Base-by-base conservation (phyloP, 2,329 filamentous ascomycete species). In the Microdochium bolleyi region DNA sequence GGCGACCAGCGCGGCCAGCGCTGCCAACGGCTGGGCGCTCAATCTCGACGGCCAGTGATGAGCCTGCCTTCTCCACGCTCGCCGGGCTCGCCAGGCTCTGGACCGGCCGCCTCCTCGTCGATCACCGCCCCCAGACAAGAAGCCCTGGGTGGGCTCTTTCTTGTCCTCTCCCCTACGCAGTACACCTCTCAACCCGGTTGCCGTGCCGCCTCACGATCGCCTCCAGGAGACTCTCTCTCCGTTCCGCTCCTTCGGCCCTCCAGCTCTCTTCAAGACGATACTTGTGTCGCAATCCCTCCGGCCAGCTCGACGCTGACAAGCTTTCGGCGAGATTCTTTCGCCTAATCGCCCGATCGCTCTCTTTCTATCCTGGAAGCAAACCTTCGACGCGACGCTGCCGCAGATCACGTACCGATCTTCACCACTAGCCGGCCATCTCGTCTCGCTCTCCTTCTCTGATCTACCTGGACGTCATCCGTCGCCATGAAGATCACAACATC, bases 401-500 rank as follows among this genome's bases (percentile, higher is more conserved):
- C 37, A n/a, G 16, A 8, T 41, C 37, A 50, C 51, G 41, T 46
- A 50, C n/a, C 24, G 2, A 25, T 22, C 49, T 55, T 55, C 37
- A 55, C 56, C 46, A 48, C 51, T 49, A 50, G 34, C 37, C 19
- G 19, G 7, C 37, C 8, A 41, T n/a, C 11, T n/a, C n/a, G n/a
- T 19, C 37, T 41, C 37, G 37, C 37, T 41, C 37, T 49, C 34
- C 21, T 25, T 32, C 22, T 49, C 32, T 51, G 41, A 7, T 24
- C 3, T 46, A 11, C 41, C n/a, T 19, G 34, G 4, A 16, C 34
- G n/a, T 5, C 34, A 53, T 25, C 49, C 54, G 53, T 49, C 61
- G 67, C 63, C 58, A 84, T 84, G 81, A 83, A 76, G 70, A 62
- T 77, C 65, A 70, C 73, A 53, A 71, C 73, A 54, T 57, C 80